A percentile compares a stretch with the other conserved stretches of the same genome.
Evolutionary conservation across 2,329 filamentous ascomycete genomes (phyloP).

Genomic region (Cercospora zeina): DNA sequence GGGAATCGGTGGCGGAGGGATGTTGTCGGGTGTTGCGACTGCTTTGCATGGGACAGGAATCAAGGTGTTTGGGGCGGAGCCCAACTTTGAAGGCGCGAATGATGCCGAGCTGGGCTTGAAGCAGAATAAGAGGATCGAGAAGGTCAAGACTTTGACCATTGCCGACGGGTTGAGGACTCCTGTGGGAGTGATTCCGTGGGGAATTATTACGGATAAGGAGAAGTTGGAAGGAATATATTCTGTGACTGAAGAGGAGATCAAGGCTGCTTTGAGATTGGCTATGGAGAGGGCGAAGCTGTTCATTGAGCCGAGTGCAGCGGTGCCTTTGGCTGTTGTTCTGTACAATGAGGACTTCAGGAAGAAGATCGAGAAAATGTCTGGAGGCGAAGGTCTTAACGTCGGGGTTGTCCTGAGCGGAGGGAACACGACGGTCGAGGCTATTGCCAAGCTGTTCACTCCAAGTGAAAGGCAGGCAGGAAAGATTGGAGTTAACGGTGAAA

Average conservation of each 20-base stretch:
- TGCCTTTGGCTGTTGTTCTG: slow-evolving; percentile 78
- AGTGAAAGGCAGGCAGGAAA: slow-evolving; percentile 46
- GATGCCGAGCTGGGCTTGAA: slow-evolving; percentile 73
- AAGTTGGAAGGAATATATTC: slow-evolving; percentile 71
- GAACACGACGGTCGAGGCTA: slow-evolving; percentile 64
- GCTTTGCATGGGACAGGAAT: slow-evolving; percentile 71
- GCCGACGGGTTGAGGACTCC: slow-evolving; percentile 87
- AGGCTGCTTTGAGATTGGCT: slow-evolving; percentile 71
- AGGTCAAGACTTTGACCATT: slow-evolving; percentile 75
- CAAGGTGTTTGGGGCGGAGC: slow-evolving; percentile 83
- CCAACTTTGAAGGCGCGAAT: slow-evolving; percentile 77
- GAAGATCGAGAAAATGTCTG: slow-evolving; percentile 68
- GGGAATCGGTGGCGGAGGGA: slow-evolving; percentile 83
- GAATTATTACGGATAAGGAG: slow-evolving; percentile 67
- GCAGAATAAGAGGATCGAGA: slow-evolving; percentile 62
- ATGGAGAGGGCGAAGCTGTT: slow-evolving; percentile 87
- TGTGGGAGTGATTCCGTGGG: slow-evolving; percentile 74
- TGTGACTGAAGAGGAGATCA: slow-evolving; percentile 81
- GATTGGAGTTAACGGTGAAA: slow-evolving; percentile 46
- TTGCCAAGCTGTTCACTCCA: slow-evolving; percentile 55
- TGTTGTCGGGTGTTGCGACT: slow-evolving; percentile 80
- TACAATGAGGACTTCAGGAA: slow-evolving; percentile 81
- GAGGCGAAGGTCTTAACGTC: slow-evolving; percentile 71
- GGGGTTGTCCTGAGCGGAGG: slow-evolving; percentile 64
- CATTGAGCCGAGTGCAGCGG: slow-evolving; percentile 83